Evolutionary conservation across 1,284 basidiomycete species (phyloP).

Genomic region (Fomitopsis betulina): DNA sequence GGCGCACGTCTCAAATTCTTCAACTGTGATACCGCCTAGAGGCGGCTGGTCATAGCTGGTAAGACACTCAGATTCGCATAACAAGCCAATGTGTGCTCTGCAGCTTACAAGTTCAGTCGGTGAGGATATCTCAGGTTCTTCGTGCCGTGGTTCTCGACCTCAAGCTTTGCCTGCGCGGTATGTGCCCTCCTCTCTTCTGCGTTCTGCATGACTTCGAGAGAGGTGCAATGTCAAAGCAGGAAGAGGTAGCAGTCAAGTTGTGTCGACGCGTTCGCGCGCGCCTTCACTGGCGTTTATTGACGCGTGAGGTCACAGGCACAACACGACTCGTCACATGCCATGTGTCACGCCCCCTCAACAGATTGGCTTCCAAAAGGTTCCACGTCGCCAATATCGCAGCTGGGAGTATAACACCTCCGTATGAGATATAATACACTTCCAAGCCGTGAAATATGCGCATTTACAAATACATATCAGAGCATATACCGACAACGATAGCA

Average conservation of each 20-base stretch:
- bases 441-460: not conserved
- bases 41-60: conserved; percentile 86
- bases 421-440: conserved; percentile 12
- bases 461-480: conserved; percentile 7
- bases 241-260: too few species aligned
- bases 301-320: conserved; percentile 1
- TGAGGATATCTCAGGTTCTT: conserved; percentile 47
- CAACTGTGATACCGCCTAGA: conserved; percentile 86
- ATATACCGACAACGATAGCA: conserved; percentile 11
- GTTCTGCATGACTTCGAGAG: not conserved
- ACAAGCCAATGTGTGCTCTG: conserved; percentile 2
- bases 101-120: conserved; percentile 77
- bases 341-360: conserved; percentile 1
- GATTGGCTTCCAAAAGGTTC: not conserved
- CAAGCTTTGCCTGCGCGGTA: not conserved
- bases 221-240: not conserved
- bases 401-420: not conserved
- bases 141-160: conserved; percentile 26
- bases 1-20: conserved; percentile 94
- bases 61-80: not conserved
- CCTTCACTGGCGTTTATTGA: not conserved
- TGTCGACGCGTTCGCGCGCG: conserved; percentile 2
- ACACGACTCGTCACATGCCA: conserved; percentile 9
- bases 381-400: too few species aligned
- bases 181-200: conserved; percentile 4